Conservation (phyloP, 371 early-diverging fungal species). For the Dichotomocladium elegans region DNA sequence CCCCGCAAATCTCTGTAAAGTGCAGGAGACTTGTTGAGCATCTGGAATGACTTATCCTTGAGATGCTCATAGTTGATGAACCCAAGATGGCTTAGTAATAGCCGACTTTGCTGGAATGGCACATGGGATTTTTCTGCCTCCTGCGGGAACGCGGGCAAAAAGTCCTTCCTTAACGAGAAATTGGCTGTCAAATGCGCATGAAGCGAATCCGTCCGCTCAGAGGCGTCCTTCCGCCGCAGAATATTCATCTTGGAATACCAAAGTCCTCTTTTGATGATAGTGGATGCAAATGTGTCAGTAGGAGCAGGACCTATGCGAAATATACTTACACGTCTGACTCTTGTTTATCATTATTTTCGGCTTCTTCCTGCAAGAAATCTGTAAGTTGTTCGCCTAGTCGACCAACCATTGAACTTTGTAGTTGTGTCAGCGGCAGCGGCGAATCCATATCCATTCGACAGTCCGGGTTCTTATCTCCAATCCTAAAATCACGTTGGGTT, state of each 20-base stretch:
- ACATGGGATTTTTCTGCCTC: conserved; percentile 52
- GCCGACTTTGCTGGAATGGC: conserved; percentile 63
- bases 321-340: conserved; percentile 32
- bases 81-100: conserved; percentile 74
- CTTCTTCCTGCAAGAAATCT: conserved; percentile 56
- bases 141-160: conserved; percentile 47
- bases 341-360: conserved; percentile 29
- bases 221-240: conserved; percentile 26
- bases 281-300: neutral
- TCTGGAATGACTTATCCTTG: conserved; percentile 66
- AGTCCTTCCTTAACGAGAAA: conserved; percentile 54
- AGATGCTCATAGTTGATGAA: conserved; percentile 68
- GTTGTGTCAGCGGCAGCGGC: conserved; percentile 27
- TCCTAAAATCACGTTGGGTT: conserved; percentile 17
- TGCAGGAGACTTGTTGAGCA: conserved; percentile 63
- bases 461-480: conserved; percentile 62
- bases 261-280: conserved; percentile 10
- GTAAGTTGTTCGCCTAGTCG: conserved; percentile 38
- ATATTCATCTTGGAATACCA: conserved; percentile 49
- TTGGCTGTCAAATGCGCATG: conserved; percentile 36
- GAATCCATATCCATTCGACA: conserved; percentile 54
- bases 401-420: conserved; percentile 34
- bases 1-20: conserved; percentile 73
- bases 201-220: conserved; percentile 18
- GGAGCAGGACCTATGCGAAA: neutral